Percentiles rank a stretch among this genome's conserved stretches.
These are phyloP conservation scores for Triticum turgidum DNA, from an alignment of 176 grass and related monocot genomes.

Conservation along the genomic window DNA sequence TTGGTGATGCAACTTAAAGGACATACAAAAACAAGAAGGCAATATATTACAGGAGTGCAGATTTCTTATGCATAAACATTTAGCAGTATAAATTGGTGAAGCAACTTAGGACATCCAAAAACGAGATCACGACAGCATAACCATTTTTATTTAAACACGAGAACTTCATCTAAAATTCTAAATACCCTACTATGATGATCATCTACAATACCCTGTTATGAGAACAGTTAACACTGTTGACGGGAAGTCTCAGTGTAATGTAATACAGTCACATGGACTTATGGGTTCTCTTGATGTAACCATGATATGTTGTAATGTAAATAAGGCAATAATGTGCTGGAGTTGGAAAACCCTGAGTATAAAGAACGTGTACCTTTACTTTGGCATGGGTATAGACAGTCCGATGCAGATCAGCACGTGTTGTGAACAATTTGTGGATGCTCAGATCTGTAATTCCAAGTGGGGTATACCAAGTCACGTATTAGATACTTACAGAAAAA, in stretches of 20 bases:
- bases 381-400: conserved; percentile 95
- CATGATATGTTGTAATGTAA: background rate
- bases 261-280: background rate
- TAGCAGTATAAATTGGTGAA: background rate
- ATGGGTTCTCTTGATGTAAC: background rate
- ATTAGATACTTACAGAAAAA: conserved; percentile 1
- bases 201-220: background rate
- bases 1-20: background rate
- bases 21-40: background rate
- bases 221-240: background rate
- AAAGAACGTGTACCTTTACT: conserved; percentile 67
- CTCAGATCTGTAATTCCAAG: conserved; percentile 62
- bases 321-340: background rate
- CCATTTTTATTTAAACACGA: background rate
- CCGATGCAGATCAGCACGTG: conserved; percentile 85
- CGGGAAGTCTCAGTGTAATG: background rate
- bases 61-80: background rate
- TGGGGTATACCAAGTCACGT: conserved; percentile 22
- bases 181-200: background rate
- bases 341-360: background rate
- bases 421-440: conserved; percentile 86
- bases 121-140: background rate
- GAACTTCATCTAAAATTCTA: background rate
- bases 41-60: background rate
- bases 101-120: background rate